These are phyloP conservation scores for Luvunga scandens DNA, from an alignment of 345 rosid species.

Conservation along the genomic window DNA sequence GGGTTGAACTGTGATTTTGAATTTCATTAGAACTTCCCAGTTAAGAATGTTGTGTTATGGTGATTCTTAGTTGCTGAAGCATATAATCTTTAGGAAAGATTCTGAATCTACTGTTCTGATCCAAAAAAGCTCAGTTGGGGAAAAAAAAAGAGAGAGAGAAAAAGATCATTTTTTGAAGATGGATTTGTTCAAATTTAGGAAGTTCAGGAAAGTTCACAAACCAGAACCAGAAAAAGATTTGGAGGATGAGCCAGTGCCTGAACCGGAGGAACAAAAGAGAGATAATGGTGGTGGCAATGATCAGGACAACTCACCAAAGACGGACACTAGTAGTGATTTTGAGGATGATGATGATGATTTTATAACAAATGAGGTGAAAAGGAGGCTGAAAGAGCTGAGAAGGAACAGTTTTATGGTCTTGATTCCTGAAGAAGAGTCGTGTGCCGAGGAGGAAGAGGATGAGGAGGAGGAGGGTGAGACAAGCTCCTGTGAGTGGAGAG, in stretches of 20 bases:
- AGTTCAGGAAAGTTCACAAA: slow-evolving; percentile 58
- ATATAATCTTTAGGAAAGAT: slow-evolving; percentile 18
- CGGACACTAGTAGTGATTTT: slow-evolving; percentile 33
- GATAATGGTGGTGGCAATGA: slow-evolving; percentile 35
- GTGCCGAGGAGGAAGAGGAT: slow-evolving; percentile 64
- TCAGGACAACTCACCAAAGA: slow-evolving; percentile 33
- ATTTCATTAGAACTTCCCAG: slow-evolving; percentile 6
- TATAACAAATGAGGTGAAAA: slow-evolving; percentile 88
- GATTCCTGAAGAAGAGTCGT: slow-evolving; percentile 86
- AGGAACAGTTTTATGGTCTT: slow-evolving; percentile 90
- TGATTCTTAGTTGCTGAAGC: slow-evolving; percentile 13
- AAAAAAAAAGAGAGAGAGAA: neutral
- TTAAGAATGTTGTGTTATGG: neutral
- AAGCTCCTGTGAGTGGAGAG: slow-evolving; percentile 74
- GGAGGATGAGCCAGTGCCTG: slow-evolving; percentile 43
- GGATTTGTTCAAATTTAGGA: slow-evolving; percentile 75
- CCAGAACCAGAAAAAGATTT: slow-evolving; percentile 41
- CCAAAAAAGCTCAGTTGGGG: neutral
- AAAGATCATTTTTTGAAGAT: slow-evolving; percentile 31
- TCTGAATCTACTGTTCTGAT: neutral
- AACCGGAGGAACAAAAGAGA: slow-evolving; percentile 42
- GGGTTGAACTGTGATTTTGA: slow-evolving; percentile 9
- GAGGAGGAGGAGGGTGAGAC: slow-evolving; percentile 57
- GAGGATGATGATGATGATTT: slow-evolving; percentile 96
- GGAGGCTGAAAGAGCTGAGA: slow-evolving; percentile 81